phyloP scores from a whole-genome alignment of 108 stramenopile species.

The Fistulifera pelliculosa region DNA sequence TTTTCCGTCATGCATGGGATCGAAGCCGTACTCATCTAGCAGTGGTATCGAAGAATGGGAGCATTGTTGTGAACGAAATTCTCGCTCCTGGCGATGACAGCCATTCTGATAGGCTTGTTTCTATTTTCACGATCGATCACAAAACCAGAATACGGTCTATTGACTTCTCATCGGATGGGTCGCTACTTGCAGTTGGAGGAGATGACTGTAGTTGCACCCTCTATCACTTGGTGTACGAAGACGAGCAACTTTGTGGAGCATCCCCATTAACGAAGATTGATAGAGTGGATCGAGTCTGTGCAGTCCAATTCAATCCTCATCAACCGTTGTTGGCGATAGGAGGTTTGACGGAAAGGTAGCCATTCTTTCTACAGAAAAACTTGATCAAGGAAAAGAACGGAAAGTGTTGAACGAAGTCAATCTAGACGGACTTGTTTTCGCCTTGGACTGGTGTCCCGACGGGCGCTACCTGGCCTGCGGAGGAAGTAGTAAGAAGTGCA shows the following conservation, averaged over 20 bases:
- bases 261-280: conserved; percentile 16
- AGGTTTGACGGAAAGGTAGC: conserved; percentile 39
- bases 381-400: not conserved
- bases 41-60: conserved; percentile 1
- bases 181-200: conserved; percentile 10
- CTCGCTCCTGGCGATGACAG: no score
- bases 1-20: conserved; percentile 5
- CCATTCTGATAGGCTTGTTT: not conserved
- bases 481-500: conserved; percentile 25
- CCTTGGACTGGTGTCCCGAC: conserved; percentile 38
- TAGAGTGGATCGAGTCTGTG: conserved; percentile 44
- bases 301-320: conserved; percentile 24
- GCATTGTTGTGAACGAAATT: not conserved
- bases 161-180: conserved; percentile 8
- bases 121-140: not conserved
- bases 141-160: conserved; percentile 9
- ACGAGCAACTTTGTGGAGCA: not conserved
- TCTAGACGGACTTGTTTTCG: conserved; percentile 23
- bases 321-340: conserved; percentile 27
- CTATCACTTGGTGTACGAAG: not conserved
- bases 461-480: conserved; percentile 26
- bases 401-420: conserved; percentile 10
- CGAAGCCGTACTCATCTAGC: not conserved
- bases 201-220: conserved; percentile 16
- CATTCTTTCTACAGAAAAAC: conserved; percentile 7